A percentile compares a stretch with the other conserved stretches of the same genome.
Conservation (phyloP, 1,284 basidiomycete genomes). For the Malassezia obtusa region DNA sequence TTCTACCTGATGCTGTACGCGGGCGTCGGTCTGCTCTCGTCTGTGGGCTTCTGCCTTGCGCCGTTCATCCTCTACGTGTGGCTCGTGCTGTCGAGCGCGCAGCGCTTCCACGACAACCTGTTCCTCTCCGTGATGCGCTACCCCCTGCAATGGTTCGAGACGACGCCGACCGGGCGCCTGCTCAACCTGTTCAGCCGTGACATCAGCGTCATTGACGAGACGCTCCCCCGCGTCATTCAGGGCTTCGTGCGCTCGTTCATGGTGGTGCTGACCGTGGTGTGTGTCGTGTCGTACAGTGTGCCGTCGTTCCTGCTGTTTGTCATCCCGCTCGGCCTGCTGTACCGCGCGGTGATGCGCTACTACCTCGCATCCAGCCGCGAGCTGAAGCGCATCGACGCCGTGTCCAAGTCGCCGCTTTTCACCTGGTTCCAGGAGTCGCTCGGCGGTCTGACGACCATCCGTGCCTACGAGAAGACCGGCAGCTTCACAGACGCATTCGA, state of each 20-base stretch:
- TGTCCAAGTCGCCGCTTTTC: constrained; percentile 82
- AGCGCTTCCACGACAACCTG: constrained; percentile 41
- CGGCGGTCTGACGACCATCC: constrained; percentile 72
- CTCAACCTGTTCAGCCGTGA: constrained; percentile 81
- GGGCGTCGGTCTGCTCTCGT: constrained; percentile 30
- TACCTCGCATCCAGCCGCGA: constrained; percentile 84
- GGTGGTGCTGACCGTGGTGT: constrained; percentile 58
- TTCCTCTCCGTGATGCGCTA: constrained; percentile 34
- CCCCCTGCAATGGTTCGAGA: constrained; percentile 47
- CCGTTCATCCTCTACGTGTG: constrained; percentile 42
- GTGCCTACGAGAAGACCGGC: constrained; percentile 52
- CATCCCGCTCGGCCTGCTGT: constrained; percentile 37
- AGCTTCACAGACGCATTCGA: constrained; percentile 72
- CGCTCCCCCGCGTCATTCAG: constrained; percentile 42
- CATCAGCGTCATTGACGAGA: constrained; percentile 72
- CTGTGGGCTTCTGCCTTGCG: constrained; percentile 36
- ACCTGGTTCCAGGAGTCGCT: constrained; percentile 66
- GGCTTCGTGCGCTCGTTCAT: constrained; percentile 33
- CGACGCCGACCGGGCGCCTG: constrained; percentile 56
- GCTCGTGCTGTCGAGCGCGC: constrained; percentile 37
- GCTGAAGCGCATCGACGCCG: constrained; percentile 80
- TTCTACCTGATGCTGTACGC: constrained; percentile 42
- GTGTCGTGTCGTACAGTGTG: constrained; percentile 60
- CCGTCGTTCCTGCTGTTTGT: constrained; percentile 65
- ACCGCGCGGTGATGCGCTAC: constrained; percentile 52